Conservation (phyloP, 2,329 filamentous ascomycete species). For the Biscogniauxia mediterranea region DNA sequence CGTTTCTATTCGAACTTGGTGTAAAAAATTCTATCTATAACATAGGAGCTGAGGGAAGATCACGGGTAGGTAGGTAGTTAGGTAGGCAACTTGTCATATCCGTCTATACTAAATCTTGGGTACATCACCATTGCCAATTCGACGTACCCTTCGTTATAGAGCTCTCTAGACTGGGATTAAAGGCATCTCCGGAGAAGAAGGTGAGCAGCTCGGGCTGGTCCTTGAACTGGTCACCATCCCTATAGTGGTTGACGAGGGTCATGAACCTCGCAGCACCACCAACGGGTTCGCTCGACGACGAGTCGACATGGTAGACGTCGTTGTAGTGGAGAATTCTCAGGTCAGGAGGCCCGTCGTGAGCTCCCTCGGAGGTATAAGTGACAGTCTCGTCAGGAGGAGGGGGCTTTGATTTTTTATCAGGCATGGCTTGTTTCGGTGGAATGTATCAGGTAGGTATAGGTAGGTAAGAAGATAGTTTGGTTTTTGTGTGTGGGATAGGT, state of each 20-base stretch:
- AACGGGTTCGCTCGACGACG: constrained; percentile 72
- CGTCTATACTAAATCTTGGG: neutral
- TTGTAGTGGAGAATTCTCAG: constrained; percentile 88
- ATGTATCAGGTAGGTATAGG: too few relatives aligned
- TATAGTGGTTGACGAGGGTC: constrained; percentile 73
- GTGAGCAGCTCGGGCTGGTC: constrained; percentile 68
- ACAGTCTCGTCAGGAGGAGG: constrained; percentile 33
- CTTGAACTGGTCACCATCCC: constrained; percentile 56
- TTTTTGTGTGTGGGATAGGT: too few relatives aligned
- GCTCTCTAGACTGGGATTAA: constrained; percentile 87
- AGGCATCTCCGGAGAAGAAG: constrained; percentile 88
- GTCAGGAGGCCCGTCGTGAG: constrained; percentile 54
- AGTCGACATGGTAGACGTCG: constrained; percentile 88
- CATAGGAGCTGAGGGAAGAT: neutral
- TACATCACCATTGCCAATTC: too few relatives aligned
- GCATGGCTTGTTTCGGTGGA: constrained; percentile 21
- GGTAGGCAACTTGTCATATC: neutral
- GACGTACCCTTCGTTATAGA: constrained; percentile 75
- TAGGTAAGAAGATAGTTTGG: too few relatives aligned
- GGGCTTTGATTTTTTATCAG: constrained; percentile 27
- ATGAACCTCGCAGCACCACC: constrained; percentile 82
- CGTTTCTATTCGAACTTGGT: neutral
- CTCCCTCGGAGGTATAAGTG: constrained; percentile 30
- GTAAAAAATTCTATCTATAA: neutral
- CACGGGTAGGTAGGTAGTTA: neutral